Conservation (phyloP, 2,329 filamentous ascomycete species). For the Pseudopyricularia cyperi region DNA sequence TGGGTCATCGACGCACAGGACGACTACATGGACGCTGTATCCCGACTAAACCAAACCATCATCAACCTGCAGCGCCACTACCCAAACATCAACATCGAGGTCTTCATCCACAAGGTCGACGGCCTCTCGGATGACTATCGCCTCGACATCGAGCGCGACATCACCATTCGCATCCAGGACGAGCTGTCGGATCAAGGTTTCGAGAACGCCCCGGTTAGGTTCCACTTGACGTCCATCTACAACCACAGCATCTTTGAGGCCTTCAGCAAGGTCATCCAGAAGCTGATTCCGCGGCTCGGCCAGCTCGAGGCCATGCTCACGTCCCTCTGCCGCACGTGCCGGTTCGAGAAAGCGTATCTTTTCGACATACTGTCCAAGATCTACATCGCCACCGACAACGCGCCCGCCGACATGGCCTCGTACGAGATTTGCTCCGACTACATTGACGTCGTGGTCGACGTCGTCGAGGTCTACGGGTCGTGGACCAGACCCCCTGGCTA, state of each 20-base stretch:
- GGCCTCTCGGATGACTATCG: constrained; percentile 96
- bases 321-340: constrained; percentile 82
- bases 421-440: constrained; percentile 99
- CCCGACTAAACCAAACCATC: constrained; percentile 77
- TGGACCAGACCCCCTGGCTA: constrained; percentile 49
- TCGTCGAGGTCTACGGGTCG: constrained; percentile 83
- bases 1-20: constrained; percentile 99
- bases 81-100: constrained; percentile 90
- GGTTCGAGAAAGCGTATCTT: constrained; percentile 95
- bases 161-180: constrained; percentile 91
- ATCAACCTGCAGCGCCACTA: constrained; percentile 79
- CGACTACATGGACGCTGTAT: constrained; percentile 87
- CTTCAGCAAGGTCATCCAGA: constrained; percentile 96
- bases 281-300: constrained; percentile 83
- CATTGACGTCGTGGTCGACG: constrained; percentile 95
- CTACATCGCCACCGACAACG: constrained; percentile 92
- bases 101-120: constrained; percentile 98
- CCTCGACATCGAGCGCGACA: constrained; percentile 89
- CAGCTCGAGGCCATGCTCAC: constrained; percentile 91
- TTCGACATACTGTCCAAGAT: constrained; percentile 98
- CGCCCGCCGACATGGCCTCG: constrained; percentile 84
- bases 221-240: constrained; percentile 95
- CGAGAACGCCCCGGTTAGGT: constrained; percentile 86
- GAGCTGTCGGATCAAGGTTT: constrained; percentile 88
- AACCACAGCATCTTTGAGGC: constrained; percentile 96